Evolutionary conservation across 106 monocot species (phyloP).

Genomic region (Apostasia shenzhenica): DNA sequence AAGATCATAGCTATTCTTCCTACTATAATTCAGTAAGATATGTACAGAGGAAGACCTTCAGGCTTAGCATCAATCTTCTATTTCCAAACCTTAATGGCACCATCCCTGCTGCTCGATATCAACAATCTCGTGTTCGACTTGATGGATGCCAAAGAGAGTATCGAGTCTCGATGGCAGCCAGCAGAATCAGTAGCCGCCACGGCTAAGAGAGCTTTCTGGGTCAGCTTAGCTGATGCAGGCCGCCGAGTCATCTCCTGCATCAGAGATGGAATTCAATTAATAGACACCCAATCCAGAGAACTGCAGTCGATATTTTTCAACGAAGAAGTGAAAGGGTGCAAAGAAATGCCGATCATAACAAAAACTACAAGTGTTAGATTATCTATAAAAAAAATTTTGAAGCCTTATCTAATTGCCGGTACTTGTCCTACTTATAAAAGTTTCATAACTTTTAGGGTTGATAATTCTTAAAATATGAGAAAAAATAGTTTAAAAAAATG

Average conservation of each 20-base stretch:
- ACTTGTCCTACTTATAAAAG: too few species aligned
- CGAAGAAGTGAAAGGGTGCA: background rate
- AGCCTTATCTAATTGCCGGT: too few species aligned
- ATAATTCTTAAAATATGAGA: too few species aligned
- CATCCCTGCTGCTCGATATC: constrained; percentile 82
- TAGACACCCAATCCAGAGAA: background rate
- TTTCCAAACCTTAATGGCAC: constrained; percentile 94
- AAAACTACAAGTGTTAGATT: background rate
- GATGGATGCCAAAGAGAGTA: constrained; percentile 69
- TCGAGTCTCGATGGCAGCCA: constrained; percentile 75
- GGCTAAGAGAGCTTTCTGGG: constrained; percentile 62
- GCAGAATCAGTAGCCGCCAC: constrained; percentile 74
- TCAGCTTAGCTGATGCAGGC: constrained; percentile 24
- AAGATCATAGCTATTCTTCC: too few species aligned
- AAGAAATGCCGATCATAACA: background rate
- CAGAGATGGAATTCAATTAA: constrained; percentile 1
- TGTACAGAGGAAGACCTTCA: constrained; percentile 1
- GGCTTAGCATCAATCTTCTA: constrained; percentile 18
- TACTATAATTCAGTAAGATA: background rate
- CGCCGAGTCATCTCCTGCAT: constrained; percentile 55
- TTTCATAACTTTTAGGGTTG: too few species aligned
- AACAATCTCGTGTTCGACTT: constrained; percentile 77
- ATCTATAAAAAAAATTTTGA: too few species aligned
- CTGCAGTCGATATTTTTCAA: background rate
- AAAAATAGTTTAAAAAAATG: too few species aligned